phyloP scores from a whole-genome alignment of 345 rosid genomes.

The Trapa incisa region DNA sequence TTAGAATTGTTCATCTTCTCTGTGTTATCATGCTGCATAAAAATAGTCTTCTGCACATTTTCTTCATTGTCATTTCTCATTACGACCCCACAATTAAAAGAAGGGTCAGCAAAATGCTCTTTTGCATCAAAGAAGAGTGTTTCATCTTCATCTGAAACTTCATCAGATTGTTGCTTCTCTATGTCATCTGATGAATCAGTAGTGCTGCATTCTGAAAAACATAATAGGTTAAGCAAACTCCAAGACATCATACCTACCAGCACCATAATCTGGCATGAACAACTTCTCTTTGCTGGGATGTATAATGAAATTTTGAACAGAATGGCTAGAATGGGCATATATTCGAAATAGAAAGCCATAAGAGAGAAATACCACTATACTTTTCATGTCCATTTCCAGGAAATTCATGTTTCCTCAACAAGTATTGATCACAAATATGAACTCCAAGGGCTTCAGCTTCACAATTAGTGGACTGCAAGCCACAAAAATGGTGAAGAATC shows the following conservation, averaged over 20 bases:
- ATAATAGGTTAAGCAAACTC: background rate
- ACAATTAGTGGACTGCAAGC: conserved; percentile 64
- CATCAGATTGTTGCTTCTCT: conserved; percentile 85
- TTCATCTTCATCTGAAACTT: conserved; percentile 79
- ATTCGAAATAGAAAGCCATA: background rate
- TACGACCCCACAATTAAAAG: conserved; percentile 23
- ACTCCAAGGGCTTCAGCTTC: conserved; percentile 70
- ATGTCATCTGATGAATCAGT: conserved; percentile 93
- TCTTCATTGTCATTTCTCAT: conserved; percentile 17
- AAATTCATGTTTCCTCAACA: conserved; percentile 57
- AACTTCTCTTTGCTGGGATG: background rate
- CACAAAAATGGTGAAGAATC: conserved; percentile 3
- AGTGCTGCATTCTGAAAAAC: conserved; percentile 83
- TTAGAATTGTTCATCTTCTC: conserved; percentile 29
- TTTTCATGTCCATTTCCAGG: conserved; percentile 60
- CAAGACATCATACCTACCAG: background rate
- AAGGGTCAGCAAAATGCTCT: conserved; percentile 53
- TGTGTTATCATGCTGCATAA: conserved; percentile 15
- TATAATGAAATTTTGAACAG: background rate
- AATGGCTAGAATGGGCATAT: background rate
- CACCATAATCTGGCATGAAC: background rate
- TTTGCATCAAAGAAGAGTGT: conserved; percentile 57
- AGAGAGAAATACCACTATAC: conserved; percentile 49
- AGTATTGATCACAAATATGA: conserved; percentile 42
- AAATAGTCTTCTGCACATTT: conserved; percentile 13